Conservation (phyloP, 2,329 filamentous ascomycete species). For the Fusarium sp. region DNA sequence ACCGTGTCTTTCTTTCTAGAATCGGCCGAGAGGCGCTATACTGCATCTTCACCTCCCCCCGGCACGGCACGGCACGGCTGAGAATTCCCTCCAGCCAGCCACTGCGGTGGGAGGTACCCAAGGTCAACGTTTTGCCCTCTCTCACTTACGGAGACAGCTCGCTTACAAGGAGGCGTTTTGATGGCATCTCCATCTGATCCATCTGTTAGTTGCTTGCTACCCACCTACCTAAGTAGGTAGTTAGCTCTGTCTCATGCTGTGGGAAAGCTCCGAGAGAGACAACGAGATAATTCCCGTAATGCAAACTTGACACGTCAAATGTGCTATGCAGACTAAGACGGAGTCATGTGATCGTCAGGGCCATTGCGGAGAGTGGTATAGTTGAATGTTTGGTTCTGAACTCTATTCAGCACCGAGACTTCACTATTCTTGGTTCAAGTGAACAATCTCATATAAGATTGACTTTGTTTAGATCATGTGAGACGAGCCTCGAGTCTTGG, state of each 20-base stretch:
- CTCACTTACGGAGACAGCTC: background rate
- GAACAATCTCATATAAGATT: background rate
- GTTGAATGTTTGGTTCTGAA: background rate
- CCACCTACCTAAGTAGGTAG: background rate
- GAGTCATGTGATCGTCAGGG: conserved; percentile 1
- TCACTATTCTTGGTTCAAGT: background rate
- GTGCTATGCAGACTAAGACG: background rate
- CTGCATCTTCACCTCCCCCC: background rate
- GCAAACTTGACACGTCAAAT: background rate
- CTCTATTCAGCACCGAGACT: background rate
- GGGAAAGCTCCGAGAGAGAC: conserved; percentile 16
- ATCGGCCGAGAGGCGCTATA: background rate
- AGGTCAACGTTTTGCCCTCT: background rate
- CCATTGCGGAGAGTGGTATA: background rate
- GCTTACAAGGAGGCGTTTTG: background rate
- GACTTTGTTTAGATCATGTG: background rate
- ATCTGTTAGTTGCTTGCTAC: background rate
- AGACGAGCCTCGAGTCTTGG: background rate
- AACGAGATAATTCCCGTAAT: background rate
- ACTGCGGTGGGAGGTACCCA: background rate
- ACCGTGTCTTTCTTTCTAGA: conserved; percentile 22
- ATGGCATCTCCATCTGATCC: background rate
- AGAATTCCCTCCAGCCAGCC: conserved; percentile 11
- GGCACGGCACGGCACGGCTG: conserved; percentile 17
- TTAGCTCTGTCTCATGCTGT: conserved; percentile 1